These are phyloP conservation scores for Prunus davidiana DNA, from an alignment of 306 rosid genomes.

Conservation along the genomic window DNA sequence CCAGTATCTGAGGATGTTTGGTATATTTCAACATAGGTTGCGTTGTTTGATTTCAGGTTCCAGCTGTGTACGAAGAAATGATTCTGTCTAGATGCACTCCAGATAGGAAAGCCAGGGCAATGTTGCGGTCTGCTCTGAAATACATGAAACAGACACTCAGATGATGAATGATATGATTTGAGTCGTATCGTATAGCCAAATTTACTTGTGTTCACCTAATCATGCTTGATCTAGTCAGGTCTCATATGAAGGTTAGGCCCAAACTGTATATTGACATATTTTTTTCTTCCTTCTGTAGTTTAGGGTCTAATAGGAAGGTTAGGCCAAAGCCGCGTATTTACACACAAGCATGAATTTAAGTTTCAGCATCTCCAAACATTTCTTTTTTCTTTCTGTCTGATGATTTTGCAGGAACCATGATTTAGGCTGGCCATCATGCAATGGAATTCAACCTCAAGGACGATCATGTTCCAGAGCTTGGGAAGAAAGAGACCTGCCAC, in stretches of 20 bases:
- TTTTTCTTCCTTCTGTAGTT: neutral
- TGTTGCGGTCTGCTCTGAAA: slow-evolving; percentile 91
- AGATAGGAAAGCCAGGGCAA: slow-evolving; percentile 87
- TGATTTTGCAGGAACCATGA: slow-evolving; percentile 26
- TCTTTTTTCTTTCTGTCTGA: neutral
- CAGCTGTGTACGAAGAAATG: slow-evolving; percentile 93
- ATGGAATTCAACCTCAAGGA: slow-evolving; percentile 16
- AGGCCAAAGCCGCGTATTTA: neutral
- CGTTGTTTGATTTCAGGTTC: slow-evolving; percentile 70
- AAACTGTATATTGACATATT: neutral
- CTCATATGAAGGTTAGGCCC: slow-evolving; percentile 42
- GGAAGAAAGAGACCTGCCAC: neutral
- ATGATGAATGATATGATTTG: slow-evolving; percentile 36
- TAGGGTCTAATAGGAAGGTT: too few species aligned
- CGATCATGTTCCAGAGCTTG: slow-evolving; percentile 19
- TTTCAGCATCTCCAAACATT: neutral
- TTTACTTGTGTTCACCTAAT: neutral
- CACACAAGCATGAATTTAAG: slow-evolving; percentile 1
- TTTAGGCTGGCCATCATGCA: neutral
- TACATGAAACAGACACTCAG: slow-evolving; percentile 72
- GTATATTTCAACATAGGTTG: neutral
- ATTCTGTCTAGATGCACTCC: slow-evolving; percentile 73
- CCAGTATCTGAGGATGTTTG: slow-evolving; percentile 6
- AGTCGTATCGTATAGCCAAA: slow-evolving; percentile 18
- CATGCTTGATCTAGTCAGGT: slow-evolving; percentile 19